These are phyloP conservation scores for Hygrophorus pudorinus DNA, from an alignment of 768 basidiomycete genomes.

Conservation along the genomic window DNA sequence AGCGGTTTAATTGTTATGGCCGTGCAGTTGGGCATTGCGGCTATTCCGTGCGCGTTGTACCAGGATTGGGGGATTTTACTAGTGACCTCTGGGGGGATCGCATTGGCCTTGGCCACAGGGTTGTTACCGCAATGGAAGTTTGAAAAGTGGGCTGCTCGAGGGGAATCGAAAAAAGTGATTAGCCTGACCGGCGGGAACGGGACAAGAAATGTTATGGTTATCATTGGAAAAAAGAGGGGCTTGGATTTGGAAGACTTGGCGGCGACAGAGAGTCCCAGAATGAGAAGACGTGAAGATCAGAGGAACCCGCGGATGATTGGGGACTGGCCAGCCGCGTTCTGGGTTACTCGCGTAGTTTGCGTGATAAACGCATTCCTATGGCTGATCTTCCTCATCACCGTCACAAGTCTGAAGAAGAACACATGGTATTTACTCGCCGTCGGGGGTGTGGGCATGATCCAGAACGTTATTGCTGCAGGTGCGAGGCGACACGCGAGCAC, in stretches of 20 bases:
- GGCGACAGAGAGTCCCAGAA: constrained; percentile 2
- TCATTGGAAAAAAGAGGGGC: constrained; percentile 17
- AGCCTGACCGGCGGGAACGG: constrained; percentile 21
- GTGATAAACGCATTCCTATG: not conserved
- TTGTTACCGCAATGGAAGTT: constrained; percentile 21
- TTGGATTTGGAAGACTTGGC: constrained; percentile 22
- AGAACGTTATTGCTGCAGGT: constrained; percentile 1
- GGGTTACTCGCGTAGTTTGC: too few relatives aligned
- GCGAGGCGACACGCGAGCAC: not conserved
- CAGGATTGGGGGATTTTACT: constrained; percentile 21
- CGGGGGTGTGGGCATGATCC: not conserved
- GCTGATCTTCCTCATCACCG: not conserved
- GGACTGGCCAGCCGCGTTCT: too few relatives aligned
- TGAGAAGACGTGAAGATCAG: not conserved
- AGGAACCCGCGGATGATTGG: too few relatives aligned
- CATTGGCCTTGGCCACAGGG: constrained; percentile 14
- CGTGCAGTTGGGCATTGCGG: constrained; percentile 19
- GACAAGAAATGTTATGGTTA: constrained; percentile 18
- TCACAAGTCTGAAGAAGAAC: not conserved
- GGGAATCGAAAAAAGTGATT: constrained; percentile 15
- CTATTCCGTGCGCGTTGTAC: constrained; percentile 16
- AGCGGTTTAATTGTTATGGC: constrained; percentile 15
- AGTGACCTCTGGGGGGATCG: constrained; percentile 18
- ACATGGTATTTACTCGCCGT: constrained; percentile 1
- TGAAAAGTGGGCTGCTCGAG: constrained; percentile 20